A percentile compares a stretch with the other conserved stretches of the same genome.
Conservation (phyloP, 1,139 yeast genomes). For the Saccharomyces hybrid region DNA sequence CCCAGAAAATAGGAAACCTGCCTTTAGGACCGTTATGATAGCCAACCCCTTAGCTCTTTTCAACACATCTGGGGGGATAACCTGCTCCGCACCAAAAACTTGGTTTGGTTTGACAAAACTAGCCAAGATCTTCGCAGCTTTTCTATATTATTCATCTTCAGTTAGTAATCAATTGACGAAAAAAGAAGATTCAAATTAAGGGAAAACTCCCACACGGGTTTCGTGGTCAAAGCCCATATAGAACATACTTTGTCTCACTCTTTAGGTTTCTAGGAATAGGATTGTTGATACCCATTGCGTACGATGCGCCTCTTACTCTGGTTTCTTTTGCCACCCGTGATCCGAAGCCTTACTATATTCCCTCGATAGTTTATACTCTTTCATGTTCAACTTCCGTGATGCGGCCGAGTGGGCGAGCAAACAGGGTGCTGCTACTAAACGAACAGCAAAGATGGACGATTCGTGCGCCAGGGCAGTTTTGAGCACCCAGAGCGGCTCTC, state of each 20-base stretch:
- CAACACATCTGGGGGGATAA: constrained; percentile 83
- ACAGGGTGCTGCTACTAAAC: background rate
- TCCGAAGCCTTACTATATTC: background rate
- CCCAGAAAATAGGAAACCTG: constrained; percentile 92
- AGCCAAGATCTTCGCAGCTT: constrained; percentile 90
- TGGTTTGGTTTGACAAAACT: constrained; percentile 95
- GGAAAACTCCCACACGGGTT: background rate
- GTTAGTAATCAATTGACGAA: background rate
- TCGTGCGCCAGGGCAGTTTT: background rate
- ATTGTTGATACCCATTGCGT: constrained; percentile 69
- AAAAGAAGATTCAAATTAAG: background rate
- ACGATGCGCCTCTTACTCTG: background rate
- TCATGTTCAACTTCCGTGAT: background rate
- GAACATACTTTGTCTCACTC: constrained; percentile 73
- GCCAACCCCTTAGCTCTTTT: constrained; percentile 92
- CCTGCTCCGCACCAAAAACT: constrained; percentile 76
- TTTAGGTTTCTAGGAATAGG: constrained; percentile 89
- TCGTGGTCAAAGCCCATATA: background rate
- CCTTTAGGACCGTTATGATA: constrained; percentile 82
- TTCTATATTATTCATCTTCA: constrained; percentile 37
- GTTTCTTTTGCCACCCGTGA: background rate
- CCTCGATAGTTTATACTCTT: background rate
- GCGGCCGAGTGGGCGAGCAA: background rate
- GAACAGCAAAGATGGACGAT: background rate
- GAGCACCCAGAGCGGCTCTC: background rate